These are phyloP conservation scores for Pelargonium fulgidum DNA, from an alignment of 441 rosid species.

Conservation along the genomic window DNA sequence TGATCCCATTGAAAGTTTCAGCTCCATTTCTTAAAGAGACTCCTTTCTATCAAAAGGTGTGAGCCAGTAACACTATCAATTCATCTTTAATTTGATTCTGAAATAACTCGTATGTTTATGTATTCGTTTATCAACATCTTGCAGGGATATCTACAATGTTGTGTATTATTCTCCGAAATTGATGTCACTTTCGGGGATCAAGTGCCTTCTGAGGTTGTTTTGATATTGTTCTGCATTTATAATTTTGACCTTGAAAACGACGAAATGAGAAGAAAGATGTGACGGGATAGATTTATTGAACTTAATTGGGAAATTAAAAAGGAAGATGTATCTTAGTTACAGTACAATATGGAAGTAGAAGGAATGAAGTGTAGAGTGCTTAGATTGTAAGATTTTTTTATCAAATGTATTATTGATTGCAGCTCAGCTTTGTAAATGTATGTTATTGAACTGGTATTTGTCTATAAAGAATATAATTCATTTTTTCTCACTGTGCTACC, in stretches of 20 bases:
- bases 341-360: constrained; percentile 9
- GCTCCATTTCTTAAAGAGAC: constrained; percentile 41
- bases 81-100: too few species aligned
- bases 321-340: not conserved
- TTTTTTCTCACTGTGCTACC: too few species aligned
- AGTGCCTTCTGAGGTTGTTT: not conserved
- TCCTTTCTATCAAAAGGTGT: not conserved
- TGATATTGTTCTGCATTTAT: too few species aligned
- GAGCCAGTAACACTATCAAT: not conserved
- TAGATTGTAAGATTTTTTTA: too few species aligned
- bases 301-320: constrained; percentile 5
- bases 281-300: constrained; percentile 1
- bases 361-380: not conserved
- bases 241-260: not conserved
- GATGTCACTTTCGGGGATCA: not conserved
- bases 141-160: constrained; percentile 13
- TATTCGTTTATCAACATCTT: not conserved
- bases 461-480: too few species aligned
- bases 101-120: not conserved
- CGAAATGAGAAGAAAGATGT: not conserved
- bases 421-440: too few species aligned
- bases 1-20: constrained; percentile 77
- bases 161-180: too few species aligned
- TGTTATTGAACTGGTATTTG: too few species aligned
- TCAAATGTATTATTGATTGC: too few species aligned